Evolutionary conservation across 106 monocot genomes (phyloP).

Genomic region (Iris macrosiphon): DNA sequence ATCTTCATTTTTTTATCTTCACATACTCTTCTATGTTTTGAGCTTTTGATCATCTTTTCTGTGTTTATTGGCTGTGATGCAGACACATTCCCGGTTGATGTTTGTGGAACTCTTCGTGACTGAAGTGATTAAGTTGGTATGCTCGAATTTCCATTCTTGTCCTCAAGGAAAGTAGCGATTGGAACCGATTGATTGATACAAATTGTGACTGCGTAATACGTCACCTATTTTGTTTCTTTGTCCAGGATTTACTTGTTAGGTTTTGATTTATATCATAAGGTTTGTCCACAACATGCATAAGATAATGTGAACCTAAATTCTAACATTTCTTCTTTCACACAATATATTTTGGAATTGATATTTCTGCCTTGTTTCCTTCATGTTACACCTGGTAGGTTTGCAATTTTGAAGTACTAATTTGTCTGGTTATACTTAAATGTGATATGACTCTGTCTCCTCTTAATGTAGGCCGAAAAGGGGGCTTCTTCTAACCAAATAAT

Average conservation of each 20-base stretch:
- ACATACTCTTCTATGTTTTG: no score
- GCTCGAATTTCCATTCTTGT: background rate
- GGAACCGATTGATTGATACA: background rate
- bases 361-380: background rate
- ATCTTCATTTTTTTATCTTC: no score
- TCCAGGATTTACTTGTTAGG: background rate
- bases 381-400: background rate
- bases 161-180: background rate
- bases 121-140: slow-evolving; percentile 13
- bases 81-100: slow-evolving; percentile 9
- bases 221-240: background rate
- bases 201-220: background rate
- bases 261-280: background rate
- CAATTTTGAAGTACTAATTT: background rate
- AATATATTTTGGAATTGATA: no score
- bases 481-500: slow-evolving; percentile 6
- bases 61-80: slow-evolving; percentile 3
- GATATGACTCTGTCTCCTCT: background rate
- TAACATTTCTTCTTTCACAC: no score
- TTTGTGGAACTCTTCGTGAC: slow-evolving; percentile 13
- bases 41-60: slow-evolving; percentile 1
- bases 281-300: background rate
- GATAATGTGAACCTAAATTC: background rate
- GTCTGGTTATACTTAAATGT: background rate
- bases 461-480: slow-evolving; percentile 36